Evolutionary conservation across 768 basidiomycete species (phyloP).

Genomic region (Suillus lakei): DNA sequence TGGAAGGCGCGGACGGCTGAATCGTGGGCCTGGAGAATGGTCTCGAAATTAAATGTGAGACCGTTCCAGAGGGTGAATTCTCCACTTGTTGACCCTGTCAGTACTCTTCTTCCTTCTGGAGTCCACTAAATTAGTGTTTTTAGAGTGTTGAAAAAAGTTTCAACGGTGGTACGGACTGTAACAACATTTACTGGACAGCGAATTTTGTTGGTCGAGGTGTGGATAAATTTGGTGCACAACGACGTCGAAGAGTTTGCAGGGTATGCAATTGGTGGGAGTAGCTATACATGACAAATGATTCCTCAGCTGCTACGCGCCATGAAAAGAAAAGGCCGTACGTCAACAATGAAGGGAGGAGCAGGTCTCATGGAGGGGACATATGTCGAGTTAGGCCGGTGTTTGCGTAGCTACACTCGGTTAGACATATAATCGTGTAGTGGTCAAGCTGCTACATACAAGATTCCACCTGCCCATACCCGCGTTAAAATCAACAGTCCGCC

Average conservation of each 20-base stretch:
- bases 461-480: conserved; percentile 88
- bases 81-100: conserved; percentile 95
- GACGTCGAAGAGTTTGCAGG: conserved; percentile 91
- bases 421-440: background rate
- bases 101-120: conserved; percentile 89
- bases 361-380: conserved; percentile 83
- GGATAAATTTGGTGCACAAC: conserved; percentile 95
- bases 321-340: conserved; percentile 57
- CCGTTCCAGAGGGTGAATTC: conserved; percentile 99
- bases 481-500: conserved; percentile 94
- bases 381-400: conserved; percentile 77
- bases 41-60: conserved; percentile 98
- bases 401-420: conserved; percentile 56
- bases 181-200: conserved; percentile 97
- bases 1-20: conserved; percentile 87
- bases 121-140: conserved; percentile 75
- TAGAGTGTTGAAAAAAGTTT: conserved; percentile 4
- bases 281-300: conserved; percentile 50
- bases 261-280: conserved; percentile 94
- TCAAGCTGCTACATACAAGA: conserved; percentile 56
- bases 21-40: conserved; percentile 98
- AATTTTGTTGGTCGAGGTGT: conserved; percentile 98
- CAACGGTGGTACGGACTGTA: conserved; percentile 58
- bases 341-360: conserved; percentile 85
- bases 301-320: conserved; percentile 27